Base-by-base conservation (phyloP, 1,284 basidiomycete genomes). In the Coniferiporia sulphurascens region DNA sequence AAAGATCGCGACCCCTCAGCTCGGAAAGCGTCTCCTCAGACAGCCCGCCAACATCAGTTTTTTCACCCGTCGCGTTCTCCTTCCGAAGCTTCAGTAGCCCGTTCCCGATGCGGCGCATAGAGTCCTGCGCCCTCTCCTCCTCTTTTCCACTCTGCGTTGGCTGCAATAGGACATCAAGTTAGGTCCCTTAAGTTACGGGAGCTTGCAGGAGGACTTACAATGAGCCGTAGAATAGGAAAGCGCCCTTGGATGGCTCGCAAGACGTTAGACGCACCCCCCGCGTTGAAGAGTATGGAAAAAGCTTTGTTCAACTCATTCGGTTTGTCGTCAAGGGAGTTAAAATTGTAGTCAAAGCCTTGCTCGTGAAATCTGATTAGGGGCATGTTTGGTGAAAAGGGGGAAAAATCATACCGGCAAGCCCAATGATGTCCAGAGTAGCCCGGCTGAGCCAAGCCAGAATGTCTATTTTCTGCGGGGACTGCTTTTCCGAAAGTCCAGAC, bases 301-400 rank as follows among this genome's bases (percentile, higher is more conserved):
- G 72, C 70, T 3, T 58, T 48, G 12, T 67, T 67, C 7, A 77
- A 68, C 49, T 73, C 70, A 60, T 71, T 70, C 8, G 65, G 52
- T 12, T 66, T 44, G 15, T 57, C 61, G 21, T 59, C 63, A 41
- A 65, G 51, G 3, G 65, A 58, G 19, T 85, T 71, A 68, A 92
- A 89, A 10, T 81, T 69, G 66, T 89, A 89, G 66, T 82, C 79
- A 68, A 91, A 91, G 0, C 86, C 81, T 82, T 46, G 8, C 19
- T 21, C 41, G 41, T 13, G 12, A 43, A 43, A 13, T 43, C 41
- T 5, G 27, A 27, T 27, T 5, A 43, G 41, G n/a, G 41, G 41
- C 12, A 34, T 19, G 8, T 17, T 15, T 34, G 17, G 2, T 21
- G 17, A 8, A 32, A 12, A 12, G 35, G 9, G 9, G 15, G 9